phyloP scores from a whole-genome alignment of 345 rosid genomes.

The Euphorbia pulcherrima region DNA sequence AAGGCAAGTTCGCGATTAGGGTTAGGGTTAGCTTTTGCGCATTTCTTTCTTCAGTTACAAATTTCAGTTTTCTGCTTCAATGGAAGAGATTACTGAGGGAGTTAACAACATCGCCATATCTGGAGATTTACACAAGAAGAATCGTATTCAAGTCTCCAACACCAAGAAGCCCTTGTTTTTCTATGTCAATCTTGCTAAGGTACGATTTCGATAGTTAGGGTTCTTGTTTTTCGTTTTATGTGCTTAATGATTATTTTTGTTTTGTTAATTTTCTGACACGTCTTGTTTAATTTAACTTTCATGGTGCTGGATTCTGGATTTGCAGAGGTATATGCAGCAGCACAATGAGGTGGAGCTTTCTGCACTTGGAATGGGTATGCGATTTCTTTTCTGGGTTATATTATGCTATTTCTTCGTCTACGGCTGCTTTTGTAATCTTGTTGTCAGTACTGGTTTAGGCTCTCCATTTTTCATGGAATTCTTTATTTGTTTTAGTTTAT shows the following conservation, averaged over 20 bases:
- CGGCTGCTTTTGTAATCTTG: background rate
- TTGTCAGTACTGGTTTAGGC: background rate
- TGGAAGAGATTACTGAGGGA: constrained; percentile 80
- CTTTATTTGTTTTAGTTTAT: background rate
- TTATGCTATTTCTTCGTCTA: background rate
- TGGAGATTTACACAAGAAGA: constrained; percentile 61
- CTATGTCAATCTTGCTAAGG: constrained; percentile 97
- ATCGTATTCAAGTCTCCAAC: constrained; percentile 90
- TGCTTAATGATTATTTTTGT: background rate
- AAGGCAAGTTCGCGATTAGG: background rate
- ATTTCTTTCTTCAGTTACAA: background rate
- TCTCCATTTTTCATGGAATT: background rate
- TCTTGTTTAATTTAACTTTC: background rate
- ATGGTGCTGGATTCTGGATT: background rate
- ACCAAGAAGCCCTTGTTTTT: constrained; percentile 91
- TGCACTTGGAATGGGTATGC: constrained; percentile 93
- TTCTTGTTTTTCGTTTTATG: background rate
- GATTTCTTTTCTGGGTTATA: background rate
- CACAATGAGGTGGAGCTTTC: constrained; percentile 81
- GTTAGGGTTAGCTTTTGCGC: constrained; percentile 5
- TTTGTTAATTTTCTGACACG: background rate
- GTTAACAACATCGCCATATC: constrained; percentile 49
- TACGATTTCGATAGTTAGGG: constrained; percentile 10
- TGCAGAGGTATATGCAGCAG: constrained; percentile 93
- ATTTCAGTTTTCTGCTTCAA: constrained; percentile 4